phyloP scores from a whole-genome alignment of 345 rosid genomes.

The Mallotus nudiflorus region DNA sequence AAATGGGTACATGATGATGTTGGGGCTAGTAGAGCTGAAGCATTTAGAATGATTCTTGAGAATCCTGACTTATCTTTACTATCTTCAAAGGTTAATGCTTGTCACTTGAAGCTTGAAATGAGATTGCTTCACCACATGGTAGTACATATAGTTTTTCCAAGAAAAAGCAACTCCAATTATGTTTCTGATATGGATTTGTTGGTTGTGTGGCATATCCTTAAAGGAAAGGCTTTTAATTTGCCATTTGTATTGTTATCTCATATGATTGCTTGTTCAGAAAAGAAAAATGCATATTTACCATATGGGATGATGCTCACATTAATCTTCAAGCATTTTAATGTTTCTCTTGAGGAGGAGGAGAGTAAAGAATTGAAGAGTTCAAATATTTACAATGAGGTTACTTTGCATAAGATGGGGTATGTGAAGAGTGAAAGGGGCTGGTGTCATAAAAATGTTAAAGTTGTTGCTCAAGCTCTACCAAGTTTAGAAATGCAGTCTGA shows the following conservation, averaged over 20 bases:
- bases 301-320: conserved; percentile 6
- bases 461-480: background rate
- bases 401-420: conserved; percentile 2
- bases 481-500: background rate
- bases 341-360: conserved; percentile 4
- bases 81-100: background rate
- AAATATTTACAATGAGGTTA: background rate
- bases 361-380: background rate
- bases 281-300: background rate
- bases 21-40: conserved; percentile 2
- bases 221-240: conserved; percentile 1
- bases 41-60: background rate
- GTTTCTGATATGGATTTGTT: conserved; percentile 10
- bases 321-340: background rate
- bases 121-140: conserved; percentile 7
- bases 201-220: conserved; percentile 4
- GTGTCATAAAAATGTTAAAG: conserved; percentile 12
- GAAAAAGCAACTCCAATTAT: background rate
- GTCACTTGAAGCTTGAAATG: conserved; percentile 2
- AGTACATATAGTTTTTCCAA: conserved; percentile 2
- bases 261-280: conserved; percentile 7
- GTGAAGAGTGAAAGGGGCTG: conserved; percentile 6
- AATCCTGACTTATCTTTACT: background rate
- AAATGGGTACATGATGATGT: conserved; percentile 1
- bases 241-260: background rate